A percentile compares a stretch with the other conserved stretches of the same genome.
phyloP scores from a whole-genome alignment of 202 grass and related monocot genomes.

The Zizania palustris region DNA sequence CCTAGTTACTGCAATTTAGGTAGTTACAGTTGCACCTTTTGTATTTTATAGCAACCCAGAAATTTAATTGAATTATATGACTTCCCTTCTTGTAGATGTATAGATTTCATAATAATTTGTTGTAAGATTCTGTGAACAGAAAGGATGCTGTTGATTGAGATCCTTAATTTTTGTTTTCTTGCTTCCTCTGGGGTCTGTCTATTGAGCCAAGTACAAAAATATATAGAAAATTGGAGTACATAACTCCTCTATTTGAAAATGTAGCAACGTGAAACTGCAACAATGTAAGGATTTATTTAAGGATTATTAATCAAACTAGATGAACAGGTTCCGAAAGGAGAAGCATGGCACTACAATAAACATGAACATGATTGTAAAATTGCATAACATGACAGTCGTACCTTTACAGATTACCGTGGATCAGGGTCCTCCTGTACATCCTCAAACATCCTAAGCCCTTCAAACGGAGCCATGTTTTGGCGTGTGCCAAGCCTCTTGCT shows the following conservation, averaged over 20 bases:
- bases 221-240: neutral
- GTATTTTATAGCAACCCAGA: conserved; percentile 61
- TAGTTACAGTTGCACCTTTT: conserved; percentile 62
- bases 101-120: conserved; percentile 24
- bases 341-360: neutral
- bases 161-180: conserved; percentile 12
- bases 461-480: neutral
- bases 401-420: conserved; percentile 5
- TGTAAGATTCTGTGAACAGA: conserved; percentile 32
- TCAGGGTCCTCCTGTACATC: neutral
- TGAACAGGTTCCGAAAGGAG: neutral
- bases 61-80: conserved; percentile 50
- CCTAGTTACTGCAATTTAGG: conserved; percentile 55
- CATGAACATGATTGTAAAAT: neutral
- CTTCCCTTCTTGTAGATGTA: conserved; percentile 43
- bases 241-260: neutral
- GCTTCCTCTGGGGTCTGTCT: neutral
- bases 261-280: neutral
- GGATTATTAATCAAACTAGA: conserved; percentile 8
- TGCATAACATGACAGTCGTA: conserved; percentile 7
- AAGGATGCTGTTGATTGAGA: conserved; percentile 29
- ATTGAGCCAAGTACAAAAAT: neutral
- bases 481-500: conserved; percentile 10
- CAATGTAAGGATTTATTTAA: neutral
- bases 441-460: neutral